These are phyloP conservation scores for Talaromyces adpressus DNA, from an alignment of 495 filamentous ascomycete species.

Conservation along the genomic window DNA sequence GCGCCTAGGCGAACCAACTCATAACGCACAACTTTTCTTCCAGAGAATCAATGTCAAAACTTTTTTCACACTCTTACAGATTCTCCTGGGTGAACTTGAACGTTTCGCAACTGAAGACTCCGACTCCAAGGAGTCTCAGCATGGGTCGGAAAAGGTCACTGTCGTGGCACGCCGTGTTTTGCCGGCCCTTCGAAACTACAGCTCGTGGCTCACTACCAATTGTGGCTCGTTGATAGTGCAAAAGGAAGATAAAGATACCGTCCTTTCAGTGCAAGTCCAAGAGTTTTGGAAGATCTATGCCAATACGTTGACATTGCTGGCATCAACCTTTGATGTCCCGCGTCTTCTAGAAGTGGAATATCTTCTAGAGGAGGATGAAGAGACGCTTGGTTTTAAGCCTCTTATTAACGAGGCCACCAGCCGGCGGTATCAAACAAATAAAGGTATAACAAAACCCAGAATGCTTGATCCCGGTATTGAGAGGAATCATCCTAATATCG, in stretches of 20 bases:
- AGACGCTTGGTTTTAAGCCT: constrained; percentile 68
- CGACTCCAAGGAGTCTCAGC: constrained; percentile 24
- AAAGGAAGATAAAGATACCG: constrained; percentile 47
- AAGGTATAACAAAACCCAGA: constrained; percentile 43
- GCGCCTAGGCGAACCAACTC: constrained; percentile 29
- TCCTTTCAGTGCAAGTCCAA: constrained; percentile 51
- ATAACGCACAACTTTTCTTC: constrained; percentile 60
- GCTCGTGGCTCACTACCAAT: constrained; percentile 58
- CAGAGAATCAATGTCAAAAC: constrained; percentile 77
- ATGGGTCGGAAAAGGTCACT: constrained; percentile 50
- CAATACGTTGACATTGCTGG: constrained; percentile 56
- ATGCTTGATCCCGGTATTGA: constrained; percentile 49
- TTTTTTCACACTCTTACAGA: constrained; percentile 67
- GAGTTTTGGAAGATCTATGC: constrained; percentile 70
- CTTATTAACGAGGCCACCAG: constrained; percentile 45
- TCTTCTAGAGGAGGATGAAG: constrained; percentile 70
- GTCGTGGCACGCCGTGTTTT: constrained; percentile 57
- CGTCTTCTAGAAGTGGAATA: constrained; percentile 55
- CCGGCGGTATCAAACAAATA: constrained; percentile 39
- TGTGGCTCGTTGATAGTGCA: constrained; percentile 43
- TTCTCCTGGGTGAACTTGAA: constrained; percentile 62
- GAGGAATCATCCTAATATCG: constrained; percentile 55
- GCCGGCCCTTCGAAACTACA: constrained; percentile 65
- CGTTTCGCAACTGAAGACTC: constrained; percentile 45
- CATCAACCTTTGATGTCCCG: constrained; percentile 50